Base-by-base conservation (phyloP, 176 grass and related monocot species). In the Raddia guianensis region DNA sequence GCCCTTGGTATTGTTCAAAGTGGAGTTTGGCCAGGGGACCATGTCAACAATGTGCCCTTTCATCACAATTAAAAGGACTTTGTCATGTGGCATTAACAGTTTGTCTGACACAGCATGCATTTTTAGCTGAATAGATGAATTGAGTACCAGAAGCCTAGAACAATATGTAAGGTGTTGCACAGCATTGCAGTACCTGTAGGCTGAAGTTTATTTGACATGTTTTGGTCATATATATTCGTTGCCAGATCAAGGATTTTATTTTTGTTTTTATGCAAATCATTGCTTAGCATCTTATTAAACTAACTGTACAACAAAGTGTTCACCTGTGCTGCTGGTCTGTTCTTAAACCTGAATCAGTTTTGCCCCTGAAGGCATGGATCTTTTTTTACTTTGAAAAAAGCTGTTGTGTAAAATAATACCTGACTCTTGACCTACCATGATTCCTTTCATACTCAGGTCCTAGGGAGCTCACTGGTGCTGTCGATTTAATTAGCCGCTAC, bases 401-500 rank as follows among this genome's bases (percentile, higher is more conserved):
- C 49, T 12, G 15, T 71, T 63, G 37, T 3, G 21, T 7, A 62
- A 62, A 76, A 35, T 14, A 78, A 77, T 12, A 77, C 21, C 27
- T 43, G 51, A 59, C 1, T 82, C 19, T 53, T 66, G 27, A 77
- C 4, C 60, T 49, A 57, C 53, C 34, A 35, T 84, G 16, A 57
- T 66, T 72, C n/a, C 0, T 62, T 79, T 68, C 6, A 11, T 70
- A 15, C 84, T 72, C 81, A 99, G 96, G 96, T 58, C 96, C 90
- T 53, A 89, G 85, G 83, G 96, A 99, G 78, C 92, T 91, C 49
- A 95, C 87, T 66, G 96, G 96, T 64, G 88, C 92, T 73, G 82
- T 91, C 68, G 96, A 99, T 95, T 86, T 99, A 76, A 91, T 99
- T 68, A 95, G 60, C 81, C 90, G 90, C 74, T 93, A 91, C 91